Base-by-base conservation (phyloP, 305 asterid genomes). In the Stenogyne calaminthoides region DNA sequence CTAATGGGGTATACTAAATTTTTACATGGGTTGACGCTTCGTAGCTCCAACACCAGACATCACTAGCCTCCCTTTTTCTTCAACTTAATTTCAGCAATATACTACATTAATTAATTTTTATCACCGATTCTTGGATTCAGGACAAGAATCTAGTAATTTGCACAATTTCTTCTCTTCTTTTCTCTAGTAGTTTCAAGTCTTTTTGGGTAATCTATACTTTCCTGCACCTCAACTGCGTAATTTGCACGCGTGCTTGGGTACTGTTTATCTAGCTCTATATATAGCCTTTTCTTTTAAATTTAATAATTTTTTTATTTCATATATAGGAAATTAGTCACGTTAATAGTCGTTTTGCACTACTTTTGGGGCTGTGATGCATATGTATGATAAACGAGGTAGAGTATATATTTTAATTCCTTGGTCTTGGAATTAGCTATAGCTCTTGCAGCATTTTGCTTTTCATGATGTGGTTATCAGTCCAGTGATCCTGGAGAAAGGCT, bases 21-120 rank as follows among this genome's bases (percentile, higher is more conserved):
- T 82, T 91, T 93, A 88, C 98, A 93, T 70, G 98, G 98, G 60
- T 88, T 91, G 78, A 91, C 98, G 2, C 81, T 88, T 71, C 97
- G 96, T 5, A 84, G 88, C 82, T 84, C 97, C 32, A 88, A 86
- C 69, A 81, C 76, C 64, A 88, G 96, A 84, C 92, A 86, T 47
- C 89, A 83, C 66, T 90, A 87, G 82, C 29, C 29, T 25, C 29
- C 29, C 29, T 25, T 25, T 25, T 25, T 25, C 29, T 25, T 25
- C 29, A 25, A 2, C 29, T 25, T n/a, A n/a, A n/a, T n/a, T 25
- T 25, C 3, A 32, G 7, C 36, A 32, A 32, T 32, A 32, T 32
- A 32, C 25, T 70, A 15, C 29, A 3, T 60, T 9, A 11, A 27
- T 6, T 32, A 0, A 40, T 40, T 42, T 16, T 37, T 66, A 47